These are phyloP conservation scores for Calonectria hongkongensis DNA, from an alignment of 2,329 filamentous ascomycete genomes.

Conservation along the genomic window DNA sequence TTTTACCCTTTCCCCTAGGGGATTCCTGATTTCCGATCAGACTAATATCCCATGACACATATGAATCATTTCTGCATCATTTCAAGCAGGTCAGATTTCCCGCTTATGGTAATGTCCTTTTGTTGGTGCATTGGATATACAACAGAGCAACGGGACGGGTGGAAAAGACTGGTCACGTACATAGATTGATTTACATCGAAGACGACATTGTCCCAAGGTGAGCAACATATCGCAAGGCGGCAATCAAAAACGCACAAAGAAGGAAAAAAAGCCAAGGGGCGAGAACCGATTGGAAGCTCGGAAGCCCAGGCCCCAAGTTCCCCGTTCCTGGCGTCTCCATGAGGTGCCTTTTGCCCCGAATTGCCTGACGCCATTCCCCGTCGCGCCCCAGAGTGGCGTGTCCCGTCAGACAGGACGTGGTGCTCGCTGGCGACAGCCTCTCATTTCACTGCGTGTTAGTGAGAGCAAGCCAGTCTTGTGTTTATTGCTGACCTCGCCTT, in stretches of 20 bases:
- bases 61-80: constrained; percentile 13
- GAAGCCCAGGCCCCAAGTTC: constrained; percentile 35
- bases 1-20: background rate
- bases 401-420: constrained; percentile 39
- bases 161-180: background rate
- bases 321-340: constrained; percentile 46
- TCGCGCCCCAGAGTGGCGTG: constrained; percentile 48
- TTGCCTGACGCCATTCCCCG: constrained; percentile 46
- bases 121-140: constrained; percentile 20
- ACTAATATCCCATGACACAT: constrained; percentile 11
- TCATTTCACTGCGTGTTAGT: constrained; percentile 11
- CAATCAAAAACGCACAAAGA: background rate
- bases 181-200: background rate
- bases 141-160: background rate
- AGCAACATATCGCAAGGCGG: background rate
- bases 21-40: background rate
- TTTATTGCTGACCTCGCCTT: constrained; percentile 12
- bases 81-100: constrained; percentile 6
- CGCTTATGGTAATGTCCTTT: constrained; percentile 16
- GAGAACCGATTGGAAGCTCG: constrained; percentile 33
- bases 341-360: constrained; percentile 50
- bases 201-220: background rate
- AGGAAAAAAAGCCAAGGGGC: constrained; percentile 10
- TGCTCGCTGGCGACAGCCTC: constrained; percentile 27
- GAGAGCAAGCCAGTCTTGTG: background rate